These are phyloP conservation scores for Nakazawaea wyomingensis DNA, from an alignment of 805 yeast species.

Conservation along the genomic window DNA sequence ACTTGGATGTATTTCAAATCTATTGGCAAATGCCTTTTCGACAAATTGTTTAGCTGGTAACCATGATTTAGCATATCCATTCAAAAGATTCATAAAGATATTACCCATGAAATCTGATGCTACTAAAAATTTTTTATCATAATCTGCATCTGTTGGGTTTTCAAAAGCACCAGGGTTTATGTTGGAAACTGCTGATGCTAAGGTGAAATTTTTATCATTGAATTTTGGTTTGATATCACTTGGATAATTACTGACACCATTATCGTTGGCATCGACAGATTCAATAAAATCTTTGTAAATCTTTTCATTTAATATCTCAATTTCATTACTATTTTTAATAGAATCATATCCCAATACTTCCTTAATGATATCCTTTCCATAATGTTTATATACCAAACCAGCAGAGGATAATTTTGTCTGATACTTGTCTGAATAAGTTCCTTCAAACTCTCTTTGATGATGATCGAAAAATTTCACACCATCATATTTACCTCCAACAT, in stretches of 20 bases:
- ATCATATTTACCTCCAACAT: slow-evolving; percentile 90
- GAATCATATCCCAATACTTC: slow-evolving; percentile 40
- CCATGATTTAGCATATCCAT: slow-evolving; percentile 79
- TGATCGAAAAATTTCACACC: slow-evolving; percentile 86
- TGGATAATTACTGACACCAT: slow-evolving; percentile 75
- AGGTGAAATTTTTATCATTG: slow-evolving; percentile 64
- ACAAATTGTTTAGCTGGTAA: slow-evolving; percentile 84
- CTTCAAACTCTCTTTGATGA: slow-evolving; percentile 88
- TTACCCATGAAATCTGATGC: slow-evolving; percentile 83
- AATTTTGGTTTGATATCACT: slow-evolving; percentile 57
- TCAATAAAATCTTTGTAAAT: slow-evolving; percentile 86
- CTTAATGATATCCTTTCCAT: slow-evolving; percentile 64
- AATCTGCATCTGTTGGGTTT: slow-evolving; percentile 58
- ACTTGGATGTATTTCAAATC: slow-evolving; percentile 55
- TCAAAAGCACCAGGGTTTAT: slow-evolving; percentile 86
- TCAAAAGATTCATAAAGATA: slow-evolving; percentile 63
- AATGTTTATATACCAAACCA: slow-evolving; percentile 86
- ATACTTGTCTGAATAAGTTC: slow-evolving; percentile 59
- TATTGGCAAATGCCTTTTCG: slow-evolving; percentile 55
- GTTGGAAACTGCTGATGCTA: slow-evolving; percentile 72
- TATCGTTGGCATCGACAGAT: slow-evolving; percentile 93
- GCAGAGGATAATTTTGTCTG: slow-evolving; percentile 88
- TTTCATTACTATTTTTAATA: slow-evolving; percentile 30
- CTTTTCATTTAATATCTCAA: slow-evolving; percentile 65
- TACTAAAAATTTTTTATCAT: slow-evolving; percentile 57